Evolutionary conservation across 2,329 filamentous ascomycete genomes (phyloP).

Genomic region (Cylindrodendrum hubeiense): DNA sequence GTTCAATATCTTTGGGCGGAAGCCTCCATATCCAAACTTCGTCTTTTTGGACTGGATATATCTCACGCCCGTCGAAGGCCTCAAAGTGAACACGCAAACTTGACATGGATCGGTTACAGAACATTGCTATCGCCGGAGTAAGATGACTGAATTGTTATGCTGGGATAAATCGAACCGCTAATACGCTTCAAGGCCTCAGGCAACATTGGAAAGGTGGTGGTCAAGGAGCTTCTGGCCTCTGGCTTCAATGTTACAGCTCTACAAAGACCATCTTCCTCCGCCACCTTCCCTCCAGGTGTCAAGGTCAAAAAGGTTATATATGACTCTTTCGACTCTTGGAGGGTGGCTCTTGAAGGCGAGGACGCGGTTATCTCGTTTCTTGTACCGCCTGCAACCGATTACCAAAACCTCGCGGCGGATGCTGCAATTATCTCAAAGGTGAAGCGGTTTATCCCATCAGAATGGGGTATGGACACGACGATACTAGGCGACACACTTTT

Average conservation of each 20-base stretch:
- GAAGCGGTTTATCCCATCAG: not conserved
- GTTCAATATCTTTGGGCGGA: not conserved
- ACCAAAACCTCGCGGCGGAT: not conserved
- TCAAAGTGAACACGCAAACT: not conserved
- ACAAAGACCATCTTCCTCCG: not conserved
- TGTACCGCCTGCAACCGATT: not conserved
- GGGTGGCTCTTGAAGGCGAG: not conserved
- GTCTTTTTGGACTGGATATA: too few relatives aligned
- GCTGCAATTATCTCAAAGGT: not conserved
- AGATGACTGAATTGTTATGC: not conserved
- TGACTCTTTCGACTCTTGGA: not conserved
- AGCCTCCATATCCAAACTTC: too few relatives aligned
- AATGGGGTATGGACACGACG: not conserved
- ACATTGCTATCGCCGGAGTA: slow-evolving; percentile 16
- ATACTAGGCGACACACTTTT: not conserved
- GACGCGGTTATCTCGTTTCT: not conserved
- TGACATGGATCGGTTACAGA: slow-evolving; percentile 1
- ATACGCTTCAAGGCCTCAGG: not conserved
- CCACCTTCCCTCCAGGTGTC: not conserved
- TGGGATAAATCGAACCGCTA: not conserved
- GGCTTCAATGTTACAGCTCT: not conserved
- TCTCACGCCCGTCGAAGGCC: not conserved
- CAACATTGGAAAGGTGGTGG: not conserved
- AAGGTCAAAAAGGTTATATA: not conserved
- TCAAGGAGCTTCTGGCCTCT: not conserved